Evolutionary conservation across 441 rosid genomes (phyloP).

Genomic region (Jatropha podagrica): DNA sequence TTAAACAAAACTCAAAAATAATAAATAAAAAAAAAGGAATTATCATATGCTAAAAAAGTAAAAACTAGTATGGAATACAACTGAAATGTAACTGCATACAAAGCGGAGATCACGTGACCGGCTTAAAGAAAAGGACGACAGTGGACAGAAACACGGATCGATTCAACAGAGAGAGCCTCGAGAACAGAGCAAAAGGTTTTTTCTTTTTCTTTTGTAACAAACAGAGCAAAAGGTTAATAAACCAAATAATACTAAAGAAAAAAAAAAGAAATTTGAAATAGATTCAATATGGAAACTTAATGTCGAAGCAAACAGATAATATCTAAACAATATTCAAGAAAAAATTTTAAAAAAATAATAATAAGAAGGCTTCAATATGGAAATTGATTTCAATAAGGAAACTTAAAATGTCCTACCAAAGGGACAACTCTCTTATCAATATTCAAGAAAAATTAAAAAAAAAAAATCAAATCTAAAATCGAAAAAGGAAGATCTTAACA

Average conservation of each 20-base stretch:
- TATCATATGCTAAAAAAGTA: background rate
- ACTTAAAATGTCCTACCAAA: no score
- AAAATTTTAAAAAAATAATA: no score
- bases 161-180: background rate
- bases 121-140: background rate
- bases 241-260: background rate
- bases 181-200: background rate
- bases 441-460: background rate
- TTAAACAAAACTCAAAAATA: no score
- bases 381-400: no score
- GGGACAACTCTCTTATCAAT: no score
- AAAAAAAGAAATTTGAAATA: background rate
- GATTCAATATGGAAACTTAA: background rate
- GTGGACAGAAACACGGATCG: background rate
- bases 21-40: background rate
- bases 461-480: background rate
- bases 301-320: background rate
- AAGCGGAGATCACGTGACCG: constrained; percentile 1
- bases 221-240: background rate
- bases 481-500: background rate
- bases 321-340: background rate
- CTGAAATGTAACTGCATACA: background rate
- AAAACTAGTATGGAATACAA: background rate
- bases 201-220: no score
- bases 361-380: no score